A percentile compares a stretch with the other conserved stretches of the same genome.
phyloP scores from a whole-genome alignment of 2,329 filamentous ascomycete genomes.

The Xylaria sp. region DNA sequence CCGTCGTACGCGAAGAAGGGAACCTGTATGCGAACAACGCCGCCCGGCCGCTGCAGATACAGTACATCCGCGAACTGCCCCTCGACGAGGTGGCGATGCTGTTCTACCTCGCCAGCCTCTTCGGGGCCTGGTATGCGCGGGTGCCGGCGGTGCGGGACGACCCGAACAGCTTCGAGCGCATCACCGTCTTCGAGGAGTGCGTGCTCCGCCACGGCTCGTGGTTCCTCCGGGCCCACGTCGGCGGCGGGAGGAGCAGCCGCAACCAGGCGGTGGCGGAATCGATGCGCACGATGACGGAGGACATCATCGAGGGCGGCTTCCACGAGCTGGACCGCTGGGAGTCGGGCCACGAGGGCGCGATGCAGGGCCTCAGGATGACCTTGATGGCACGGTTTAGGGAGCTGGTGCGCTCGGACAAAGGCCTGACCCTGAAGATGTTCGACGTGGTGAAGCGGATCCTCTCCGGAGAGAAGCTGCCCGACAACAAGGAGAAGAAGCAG shows the following conservation, averaged over 20 bases:
- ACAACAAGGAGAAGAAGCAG: background rate
- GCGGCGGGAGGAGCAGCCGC: too few species aligned
- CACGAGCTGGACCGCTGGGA: conserved; percentile 32
- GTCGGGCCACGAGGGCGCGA: conserved; percentile 13
- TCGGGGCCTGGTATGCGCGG: conserved; percentile 1
- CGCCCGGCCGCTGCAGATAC: conserved; percentile 25
- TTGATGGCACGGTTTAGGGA: conserved; percentile 20
- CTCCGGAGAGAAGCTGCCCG: background rate
- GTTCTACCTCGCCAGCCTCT: conserved; percentile 17
- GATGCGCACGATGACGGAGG: conserved; percentile 8
- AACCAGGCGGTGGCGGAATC: background rate
- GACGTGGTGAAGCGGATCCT: background rate
- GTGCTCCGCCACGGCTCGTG: conserved; percentile 36
- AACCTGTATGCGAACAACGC: conserved; percentile 22
- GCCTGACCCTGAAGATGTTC: background rate
- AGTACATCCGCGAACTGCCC: conserved; percentile 27
- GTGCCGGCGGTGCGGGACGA: background rate
- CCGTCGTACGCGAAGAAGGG: background rate
- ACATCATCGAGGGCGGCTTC: conserved; percentile 20
- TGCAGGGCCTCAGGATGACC: conserved; percentile 29
- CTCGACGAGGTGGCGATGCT: conserved; percentile 26
- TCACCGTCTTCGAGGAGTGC: conserved; percentile 31
- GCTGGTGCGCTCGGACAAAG: background rate
- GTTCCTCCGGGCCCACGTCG: conserved; percentile 29
- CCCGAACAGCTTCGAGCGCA: conserved; percentile 17